A percentile compares a stretch with the other conserved stretches of the same genome.
These are phyloP conservation scores for Scopulariopsis brevicaulis DNA, from an alignment of 2,329 filamentous ascomycete species.

Conservation along the genomic window DNA sequence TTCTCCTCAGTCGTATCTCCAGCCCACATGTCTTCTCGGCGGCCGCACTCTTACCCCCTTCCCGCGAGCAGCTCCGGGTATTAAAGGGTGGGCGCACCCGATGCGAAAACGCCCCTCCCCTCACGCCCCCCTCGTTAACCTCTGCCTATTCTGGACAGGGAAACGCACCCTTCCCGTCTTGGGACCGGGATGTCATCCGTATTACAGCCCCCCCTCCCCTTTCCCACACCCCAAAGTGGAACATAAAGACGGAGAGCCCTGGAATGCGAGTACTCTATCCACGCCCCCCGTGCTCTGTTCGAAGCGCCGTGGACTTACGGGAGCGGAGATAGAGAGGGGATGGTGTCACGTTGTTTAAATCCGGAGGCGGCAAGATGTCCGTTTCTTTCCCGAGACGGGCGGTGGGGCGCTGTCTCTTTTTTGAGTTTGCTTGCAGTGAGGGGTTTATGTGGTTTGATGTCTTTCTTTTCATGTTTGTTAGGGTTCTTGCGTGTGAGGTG, in stretches of 20 bases:
- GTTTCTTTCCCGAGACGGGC: not conserved
- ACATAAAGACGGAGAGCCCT: not conserved
- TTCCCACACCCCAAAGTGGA: not conserved
- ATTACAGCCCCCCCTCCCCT: not conserved
- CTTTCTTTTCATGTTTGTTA: too few relatives aligned
- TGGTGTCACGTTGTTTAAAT: not conserved
- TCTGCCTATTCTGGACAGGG: slow-evolving; percentile 14
- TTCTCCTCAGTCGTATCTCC: not conserved
- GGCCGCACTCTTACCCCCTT: not conserved
- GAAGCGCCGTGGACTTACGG: not conserved
- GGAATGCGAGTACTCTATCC: not conserved
- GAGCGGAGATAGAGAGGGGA: not conserved
- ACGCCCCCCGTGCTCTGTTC: not conserved
- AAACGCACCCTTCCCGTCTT: not conserved
- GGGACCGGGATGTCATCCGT: not conserved
- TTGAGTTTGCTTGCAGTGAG: not conserved
- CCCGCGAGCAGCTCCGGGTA: not conserved
- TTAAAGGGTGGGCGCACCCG: not conserved
- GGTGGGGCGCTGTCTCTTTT: not conserved
- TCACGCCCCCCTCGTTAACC: slow-evolving; percentile 12
- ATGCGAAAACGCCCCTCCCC: not conserved
- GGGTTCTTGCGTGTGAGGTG: too few relatives aligned
- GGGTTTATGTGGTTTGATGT: too few relatives aligned
- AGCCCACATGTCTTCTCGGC: not conserved
- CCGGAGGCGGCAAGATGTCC: not conserved